phyloP scores from a whole-genome alignment of 306 rosid species.

The Cucurbita moschata region DNA sequence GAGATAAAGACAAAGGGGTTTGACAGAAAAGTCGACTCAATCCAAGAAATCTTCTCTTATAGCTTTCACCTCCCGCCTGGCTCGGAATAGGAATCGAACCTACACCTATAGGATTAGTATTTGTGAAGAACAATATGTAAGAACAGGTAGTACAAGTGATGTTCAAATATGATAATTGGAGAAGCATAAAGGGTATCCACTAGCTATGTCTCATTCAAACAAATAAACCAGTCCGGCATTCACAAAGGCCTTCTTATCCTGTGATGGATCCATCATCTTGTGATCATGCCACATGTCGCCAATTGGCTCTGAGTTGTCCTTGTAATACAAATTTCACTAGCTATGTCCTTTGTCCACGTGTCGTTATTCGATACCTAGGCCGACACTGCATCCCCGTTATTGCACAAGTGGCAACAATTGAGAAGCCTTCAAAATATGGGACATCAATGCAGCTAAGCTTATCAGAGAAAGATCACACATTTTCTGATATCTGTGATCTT shows the following conservation, averaged over 20 bases:
- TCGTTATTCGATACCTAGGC: not conserved
- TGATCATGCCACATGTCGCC: not conserved
- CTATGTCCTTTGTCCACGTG: not conserved
- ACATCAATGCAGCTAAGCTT: too few relatives aligned
- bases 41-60: too few relatives aligned
- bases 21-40: too few relatives aligned
- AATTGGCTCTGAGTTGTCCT: not conserved
- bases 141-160: not conserved
- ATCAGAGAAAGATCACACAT: too few relatives aligned
- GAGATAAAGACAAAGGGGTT: too few relatives aligned
- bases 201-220: not conserved
- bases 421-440: not conserved
- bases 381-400: not conserved
- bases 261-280: not conserved
- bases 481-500: too few relatives aligned
- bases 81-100: too few relatives aligned
- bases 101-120: too few relatives aligned
- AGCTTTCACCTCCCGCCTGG: too few relatives aligned
- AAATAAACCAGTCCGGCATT: not conserved
- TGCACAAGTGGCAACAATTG: not conserved
- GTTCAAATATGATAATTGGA: not conserved
- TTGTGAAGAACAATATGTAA: too few relatives aligned
- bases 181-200: not conserved
- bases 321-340: not conserved
- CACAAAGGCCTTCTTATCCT: not conserved